Evolutionary conservation across 78 protist species (phyloP).

Genomic region (Dictyostelium firmibasis): DNA sequence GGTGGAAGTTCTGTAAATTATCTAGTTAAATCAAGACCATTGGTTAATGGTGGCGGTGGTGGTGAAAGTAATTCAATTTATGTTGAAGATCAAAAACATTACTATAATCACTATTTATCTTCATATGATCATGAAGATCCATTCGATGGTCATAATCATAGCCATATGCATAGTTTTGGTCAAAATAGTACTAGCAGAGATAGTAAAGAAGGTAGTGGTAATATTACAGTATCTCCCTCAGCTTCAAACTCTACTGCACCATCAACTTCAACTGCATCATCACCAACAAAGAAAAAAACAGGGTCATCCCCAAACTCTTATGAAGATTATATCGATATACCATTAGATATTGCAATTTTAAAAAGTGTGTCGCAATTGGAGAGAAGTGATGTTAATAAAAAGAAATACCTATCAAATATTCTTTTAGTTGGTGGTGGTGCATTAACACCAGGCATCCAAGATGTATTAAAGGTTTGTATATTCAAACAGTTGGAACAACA

Average conservation of each 20-base stretch:
- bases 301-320: not conserved
- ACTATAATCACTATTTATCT: not conserved
- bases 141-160: not conserved
- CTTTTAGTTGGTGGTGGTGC: conserved; percentile 63
- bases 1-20: not conserved
- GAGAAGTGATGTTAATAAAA: conserved; percentile 12
- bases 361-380: conserved; percentile 14
- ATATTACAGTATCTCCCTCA: not conserved
- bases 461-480: not conserved
- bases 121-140: not conserved
- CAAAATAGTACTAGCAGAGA: not conserved
- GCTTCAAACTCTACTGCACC: not conserved
- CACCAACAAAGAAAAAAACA: not conserved
- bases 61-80: not conserved
- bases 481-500: not conserved
- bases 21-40: not conserved
- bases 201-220: not conserved
- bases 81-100: not conserved
- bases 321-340: not conserved
- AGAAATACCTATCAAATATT: not conserved
- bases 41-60: not conserved
- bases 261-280: not conserved
- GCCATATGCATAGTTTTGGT: not conserved
- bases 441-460: not conserved
- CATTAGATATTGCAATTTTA: conserved; percentile 46